These are phyloP conservation scores for Malus domestica DNA, from an alignment of 306 rosid species.

Conservation along the genomic window ASM211411v1 NC_041795.1:35777501-35778000, in stretches of 20 bases:
- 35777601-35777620: conserved; percentile 74
- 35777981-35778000: conserved; percentile 6
- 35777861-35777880: conserved; percentile 79
- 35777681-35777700: conserved; percentile 2
- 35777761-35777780: background rate
- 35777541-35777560: conserved; percentile 57
- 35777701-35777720: background rate
- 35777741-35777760: background rate
- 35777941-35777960: conserved; percentile 52
- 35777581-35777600: conserved; percentile 79
- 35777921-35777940: conserved; percentile 92
- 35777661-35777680: conserved; percentile 67
- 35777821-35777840: conserved; percentile 66
- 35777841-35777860: conserved; percentile 63
- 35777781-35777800: conserved; percentile 47
- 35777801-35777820: conserved; percentile 82
- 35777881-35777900: conserved; percentile 84
- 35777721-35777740: conserved; percentile 55
- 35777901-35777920: conserved; percentile 74
- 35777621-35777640: conserved; percentile 74
- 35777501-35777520: conserved; percentile 11
- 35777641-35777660: conserved; percentile 67
- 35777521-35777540: conserved; percentile 46
- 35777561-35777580: conserved; percentile 87
- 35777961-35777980: conserved; percentile 59